Percentiles rank a stretch among this genome's conserved stretches.
phyloP scores from a whole-genome alignment of 2,329 filamentous ascomycete genomes.

The Sclerotinia sclerotiorum region DNA sequence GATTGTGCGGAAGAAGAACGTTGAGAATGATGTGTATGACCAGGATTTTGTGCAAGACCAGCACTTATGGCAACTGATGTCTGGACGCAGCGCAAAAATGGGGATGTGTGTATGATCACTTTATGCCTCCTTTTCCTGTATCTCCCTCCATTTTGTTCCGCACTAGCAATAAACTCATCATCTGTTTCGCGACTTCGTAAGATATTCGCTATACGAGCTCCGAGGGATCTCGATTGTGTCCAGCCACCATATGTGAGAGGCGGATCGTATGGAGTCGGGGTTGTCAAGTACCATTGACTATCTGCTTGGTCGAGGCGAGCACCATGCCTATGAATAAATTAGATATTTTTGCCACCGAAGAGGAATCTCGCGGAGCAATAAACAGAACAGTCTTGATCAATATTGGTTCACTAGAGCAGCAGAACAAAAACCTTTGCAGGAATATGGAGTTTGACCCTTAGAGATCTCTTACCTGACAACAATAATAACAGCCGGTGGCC shows the following conservation, averaged over 20 bases:
- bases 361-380: neutral
- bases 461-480: conserved; percentile 48
- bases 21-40: conserved; percentile 37
- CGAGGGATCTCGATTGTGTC: conserved; percentile 80
- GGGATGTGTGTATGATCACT: conserved; percentile 88
- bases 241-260: conserved; percentile 94
- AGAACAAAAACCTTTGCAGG: neutral
- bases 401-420: neutral
- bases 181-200: conserved; percentile 52
- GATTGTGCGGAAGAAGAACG: conserved; percentile 28
- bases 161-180: conserved; percentile 33
- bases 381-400: neutral
- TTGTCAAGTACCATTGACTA: conserved; percentile 91
- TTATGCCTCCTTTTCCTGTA: conserved; percentile 63
- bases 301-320: conserved; percentile 92
- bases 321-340: conserved; percentile 66
- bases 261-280: conserved; percentile 91
- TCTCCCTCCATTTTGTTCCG: conserved; percentile 28
- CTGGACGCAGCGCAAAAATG: conserved; percentile 88
- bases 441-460: neutral
- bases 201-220: conserved; percentile 78
- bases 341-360: conserved; percentile 19
- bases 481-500: conserved; percentile 51
- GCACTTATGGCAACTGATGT: conserved; percentile 86
- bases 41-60: conserved; percentile 68